A percentile compares a stretch with the other conserved stretches of the same genome.
phyloP scores from a whole-genome alignment of 164 flowering plant genomes.

The Magnolia sinica region DNA sequence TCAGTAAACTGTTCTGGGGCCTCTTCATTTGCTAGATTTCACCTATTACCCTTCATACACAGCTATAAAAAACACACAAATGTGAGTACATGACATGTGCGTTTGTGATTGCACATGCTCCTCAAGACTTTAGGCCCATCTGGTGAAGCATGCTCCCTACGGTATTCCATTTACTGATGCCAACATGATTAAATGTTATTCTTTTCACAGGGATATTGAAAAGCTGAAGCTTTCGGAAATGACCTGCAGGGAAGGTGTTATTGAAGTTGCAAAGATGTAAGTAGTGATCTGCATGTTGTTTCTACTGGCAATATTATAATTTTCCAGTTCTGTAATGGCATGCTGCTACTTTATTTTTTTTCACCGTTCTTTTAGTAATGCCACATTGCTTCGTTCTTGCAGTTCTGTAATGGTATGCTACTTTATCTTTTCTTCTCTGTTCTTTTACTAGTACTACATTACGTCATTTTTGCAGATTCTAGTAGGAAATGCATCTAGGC shows the following conservation, averaged over 20 bases:
- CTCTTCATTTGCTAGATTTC: not conserved
- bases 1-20: no score
- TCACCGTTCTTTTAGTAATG: no score
- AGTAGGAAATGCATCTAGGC: no score
- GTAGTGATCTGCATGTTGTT: slow-evolving; percentile 14
- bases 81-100: not conserved
- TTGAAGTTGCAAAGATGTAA: slow-evolving; percentile 93
- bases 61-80: not conserved
- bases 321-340: not conserved
- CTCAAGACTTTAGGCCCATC: not conserved
- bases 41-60: not conserved
- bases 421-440: not conserved
- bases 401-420: not conserved
- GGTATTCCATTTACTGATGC: not conserved
- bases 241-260: slow-evolving; percentile 86
- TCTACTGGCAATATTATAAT: not conserved
- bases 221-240: slow-evolving; percentile 90
- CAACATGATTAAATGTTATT: not conserved
- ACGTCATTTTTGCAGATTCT: no score
- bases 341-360: no score
- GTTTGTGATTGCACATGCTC: not conserved
- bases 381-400: no score
- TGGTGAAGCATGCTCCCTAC: not conserved
- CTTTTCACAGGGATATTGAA: slow-evolving; percentile 69
- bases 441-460: no score